Conservation (phyloP, 441 rosid species). For the Adansonia grandidieri region DNA sequence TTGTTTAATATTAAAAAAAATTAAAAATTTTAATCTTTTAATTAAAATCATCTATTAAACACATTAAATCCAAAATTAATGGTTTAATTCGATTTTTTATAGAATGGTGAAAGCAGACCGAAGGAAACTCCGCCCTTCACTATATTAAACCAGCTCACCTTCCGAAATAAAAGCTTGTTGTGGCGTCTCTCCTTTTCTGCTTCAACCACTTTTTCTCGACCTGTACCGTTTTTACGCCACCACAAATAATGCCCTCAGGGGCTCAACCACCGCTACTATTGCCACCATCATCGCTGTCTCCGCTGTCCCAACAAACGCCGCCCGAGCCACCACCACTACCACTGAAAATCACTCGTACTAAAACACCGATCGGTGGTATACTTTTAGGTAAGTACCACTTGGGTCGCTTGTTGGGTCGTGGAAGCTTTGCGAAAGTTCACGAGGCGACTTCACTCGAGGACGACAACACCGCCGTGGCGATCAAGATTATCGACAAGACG, state of each 20-base stretch:
- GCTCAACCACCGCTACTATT: slow-evolving; percentile 24
- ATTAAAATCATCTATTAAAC: too few relatives aligned
- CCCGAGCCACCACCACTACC: slow-evolving; percentile 11
- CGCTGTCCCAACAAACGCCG: neutral
- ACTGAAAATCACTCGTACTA: slow-evolving; percentile 11
- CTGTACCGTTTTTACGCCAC: neutral
- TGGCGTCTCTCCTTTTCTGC: neutral
- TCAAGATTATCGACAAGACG: slow-evolving; percentile 59
- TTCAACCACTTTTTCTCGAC: neutral
- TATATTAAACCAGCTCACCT: neutral
- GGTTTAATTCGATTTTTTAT: too few relatives aligned
- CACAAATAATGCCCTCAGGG: slow-evolving; percentile 39
- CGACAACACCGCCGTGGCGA: slow-evolving; percentile 47
- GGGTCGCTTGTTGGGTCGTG: slow-evolving; percentile 68
- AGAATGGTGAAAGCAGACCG: neutral
- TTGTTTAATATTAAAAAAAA: too few relatives aligned
- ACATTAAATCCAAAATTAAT: too few relatives aligned
- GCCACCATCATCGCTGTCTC: slow-evolving; percentile 17
- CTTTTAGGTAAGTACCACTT: slow-evolving; percentile 71
- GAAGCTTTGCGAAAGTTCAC: slow-evolving; percentile 87
- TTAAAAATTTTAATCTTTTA: too few relatives aligned
- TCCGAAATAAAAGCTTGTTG: neutral
- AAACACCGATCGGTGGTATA: slow-evolving; percentile 18
- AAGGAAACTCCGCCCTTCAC: neutral
- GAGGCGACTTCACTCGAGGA: slow-evolving; percentile 76